A percentile compares a stretch with the other conserved stretches of the same genome.
Evolutionary conservation across 2,329 filamentous ascomycete species (phyloP).

Genomic region (Diaporthe sp.): DNA sequence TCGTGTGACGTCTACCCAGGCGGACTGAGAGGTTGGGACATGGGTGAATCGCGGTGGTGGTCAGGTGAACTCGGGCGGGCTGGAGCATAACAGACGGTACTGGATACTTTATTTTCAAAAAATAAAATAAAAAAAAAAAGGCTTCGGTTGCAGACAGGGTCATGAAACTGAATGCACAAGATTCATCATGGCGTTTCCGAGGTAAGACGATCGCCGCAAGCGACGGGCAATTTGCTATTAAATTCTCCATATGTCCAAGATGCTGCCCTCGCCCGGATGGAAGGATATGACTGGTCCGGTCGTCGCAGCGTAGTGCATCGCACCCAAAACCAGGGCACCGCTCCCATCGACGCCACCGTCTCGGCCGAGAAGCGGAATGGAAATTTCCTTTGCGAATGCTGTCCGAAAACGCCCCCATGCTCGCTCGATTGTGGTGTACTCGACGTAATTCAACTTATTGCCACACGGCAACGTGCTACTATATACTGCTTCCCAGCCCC

Average conservation of each 20-base stretch:
- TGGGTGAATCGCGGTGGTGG: not conserved
- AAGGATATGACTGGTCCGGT: not conserved
- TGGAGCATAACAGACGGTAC: not conserved
- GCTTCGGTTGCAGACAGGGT: not conserved
- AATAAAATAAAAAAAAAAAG: too few relatives aligned
- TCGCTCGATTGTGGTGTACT: constrained; percentile 22
- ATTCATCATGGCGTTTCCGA: not conserved
- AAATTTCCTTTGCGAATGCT: constrained; percentile 28
- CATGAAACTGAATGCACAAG: not conserved
- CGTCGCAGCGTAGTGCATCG: not conserved
- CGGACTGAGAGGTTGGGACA: not conserved
- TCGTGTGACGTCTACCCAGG: constrained; percentile 46
- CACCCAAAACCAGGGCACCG: not conserved
- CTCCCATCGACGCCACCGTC: constrained; percentile 3
- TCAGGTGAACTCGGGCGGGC: not conserved
- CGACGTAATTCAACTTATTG: not conserved
- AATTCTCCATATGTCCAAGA: constrained; percentile 3
- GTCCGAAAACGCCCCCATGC: constrained; percentile 35
- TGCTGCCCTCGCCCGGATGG: not conserved
- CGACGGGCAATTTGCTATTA: constrained; percentile 17
- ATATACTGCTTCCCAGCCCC: constrained; percentile 6
- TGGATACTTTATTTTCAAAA: too few relatives aligned
- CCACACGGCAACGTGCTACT: not conserved
- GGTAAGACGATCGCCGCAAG: not conserved
- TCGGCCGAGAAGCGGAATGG: not conserved